phyloP scores from a whole-genome alignment of 441 rosid species.

The Mallotus repandus region DNA sequence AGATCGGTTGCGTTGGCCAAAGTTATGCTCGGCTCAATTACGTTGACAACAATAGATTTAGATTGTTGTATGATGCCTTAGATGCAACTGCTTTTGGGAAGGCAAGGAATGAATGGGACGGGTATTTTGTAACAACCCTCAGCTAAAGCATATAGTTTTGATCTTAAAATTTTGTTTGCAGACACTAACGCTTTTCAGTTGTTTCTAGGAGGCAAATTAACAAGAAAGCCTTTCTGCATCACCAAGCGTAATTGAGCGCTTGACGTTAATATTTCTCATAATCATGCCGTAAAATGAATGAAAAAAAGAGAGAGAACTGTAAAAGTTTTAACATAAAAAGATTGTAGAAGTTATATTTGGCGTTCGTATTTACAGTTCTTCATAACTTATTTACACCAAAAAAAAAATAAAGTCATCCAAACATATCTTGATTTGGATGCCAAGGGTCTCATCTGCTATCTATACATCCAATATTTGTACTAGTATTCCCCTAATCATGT shows the following conservation, averaged over 20 bases:
- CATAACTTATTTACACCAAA: constrained; percentile 7
- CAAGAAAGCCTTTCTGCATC: not conserved
- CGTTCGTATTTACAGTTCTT: constrained; percentile 20
- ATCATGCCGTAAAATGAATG: not conserved
- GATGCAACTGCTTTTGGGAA: constrained; percentile 4
- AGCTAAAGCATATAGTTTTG: not conserved
- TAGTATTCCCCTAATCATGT: constrained; percentile 5
- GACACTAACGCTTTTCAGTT: not conserved
- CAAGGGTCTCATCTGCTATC: not conserved
- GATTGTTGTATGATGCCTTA: not conserved
- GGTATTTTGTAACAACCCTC: too few relatives aligned
- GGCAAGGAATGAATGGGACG: not conserved
- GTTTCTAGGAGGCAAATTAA: not conserved
- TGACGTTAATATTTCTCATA: not conserved
- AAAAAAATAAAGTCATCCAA: not conserved
- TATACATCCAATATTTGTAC: constrained; percentile 10
- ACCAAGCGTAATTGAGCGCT: not conserved
- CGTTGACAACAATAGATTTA: not conserved
- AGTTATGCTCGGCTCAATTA: too few relatives aligned
- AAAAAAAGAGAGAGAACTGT: too few relatives aligned
- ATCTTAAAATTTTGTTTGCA: not conserved
- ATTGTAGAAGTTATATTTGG: not conserved
- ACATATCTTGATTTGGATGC: constrained; percentile 2
- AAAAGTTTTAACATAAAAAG: not conserved
- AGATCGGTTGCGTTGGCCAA: too few relatives aligned